Base-by-base conservation (phyloP, 805 yeast genomes). In the Priceomyces medius region DNA sequence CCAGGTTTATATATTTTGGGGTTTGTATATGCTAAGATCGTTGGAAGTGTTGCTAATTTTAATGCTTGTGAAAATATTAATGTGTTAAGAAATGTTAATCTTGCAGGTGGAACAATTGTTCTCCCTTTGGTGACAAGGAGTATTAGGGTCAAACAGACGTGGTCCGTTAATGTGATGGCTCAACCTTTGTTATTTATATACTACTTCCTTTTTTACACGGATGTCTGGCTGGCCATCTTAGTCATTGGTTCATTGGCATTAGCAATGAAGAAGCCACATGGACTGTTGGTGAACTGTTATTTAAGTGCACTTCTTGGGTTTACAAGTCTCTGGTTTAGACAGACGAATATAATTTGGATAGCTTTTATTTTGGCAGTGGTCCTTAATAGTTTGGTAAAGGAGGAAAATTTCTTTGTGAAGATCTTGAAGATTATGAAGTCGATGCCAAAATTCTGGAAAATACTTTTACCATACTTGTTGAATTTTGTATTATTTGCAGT, bases 301-400 rank as follows among this genome's bases (percentile, higher is more conserved):
- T 23, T 70, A 1, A 71, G 88, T 43, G 83, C 84, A 0, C 2
- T 76, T 4, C 49, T 82, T 19, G 86, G 87, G 0, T 72, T 80
- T 4, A 20, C 73, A 3, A 84, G 96, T 54, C 68, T 93, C 27
- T 64, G 77, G 56, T 83, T 93, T 57, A 76, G 99, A 47, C 99
- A 93, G 54, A 93, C 99, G 0, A 93, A 93, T 54, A 81, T 93
- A 24, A 69, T 89, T 0, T 93, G 99, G 99, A 73, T 80, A 10
- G 80, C 76, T 0, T 81, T 86, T 48, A 68, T 83, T 0, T 64
- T 79, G 39, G 73, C 78, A 0, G 59, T 79, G 1, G 66, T 79
- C 7, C 58, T 85, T 20, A 88, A 83, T 51, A 61, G 73, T 43
- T 18, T 66, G 37, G 60, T 49, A 5, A 28, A 16, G 64, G 66